phyloP scores from a whole-genome alignment of 1,284 basidiomycete species.

The Sanguinoderma infundibulare region DNA sequence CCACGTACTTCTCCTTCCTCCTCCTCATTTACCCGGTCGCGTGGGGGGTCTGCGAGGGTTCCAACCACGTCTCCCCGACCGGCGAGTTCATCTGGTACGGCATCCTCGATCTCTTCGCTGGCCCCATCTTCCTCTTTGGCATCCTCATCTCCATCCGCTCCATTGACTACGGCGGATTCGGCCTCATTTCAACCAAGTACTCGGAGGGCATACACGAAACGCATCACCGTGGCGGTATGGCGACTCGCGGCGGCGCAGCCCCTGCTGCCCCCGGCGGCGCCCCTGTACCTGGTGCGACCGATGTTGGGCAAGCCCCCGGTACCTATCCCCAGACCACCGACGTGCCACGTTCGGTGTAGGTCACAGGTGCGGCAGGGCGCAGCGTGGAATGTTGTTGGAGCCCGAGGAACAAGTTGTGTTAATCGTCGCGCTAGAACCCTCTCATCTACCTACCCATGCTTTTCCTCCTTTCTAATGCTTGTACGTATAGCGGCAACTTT shows the following conservation, averaged over 20 bases:
- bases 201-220: background rate
- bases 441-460: too few relatives aligned
- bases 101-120: constrained; percentile 60
- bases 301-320: background rate
- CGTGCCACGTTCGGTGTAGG: too few relatives aligned
- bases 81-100: constrained; percentile 62
- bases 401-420: too few relatives aligned
- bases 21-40: constrained; percentile 56
- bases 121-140: constrained; percentile 49
- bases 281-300: background rate
- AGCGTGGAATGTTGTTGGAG: too few relatives aligned
- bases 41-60: constrained; percentile 53
- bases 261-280: background rate
- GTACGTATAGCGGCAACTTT: too few relatives aligned
- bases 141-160: constrained; percentile 37
- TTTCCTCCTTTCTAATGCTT: too few relatives aligned
- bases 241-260: background rate
- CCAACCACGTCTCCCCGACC: constrained; percentile 48
- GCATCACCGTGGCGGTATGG: background rate
- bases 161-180: constrained; percentile 29
- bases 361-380: too few relatives aligned
- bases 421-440: too few relatives aligned
- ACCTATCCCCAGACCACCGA: too few relatives aligned
- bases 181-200: background rate
- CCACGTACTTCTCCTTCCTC: constrained; percentile 51